These are phyloP conservation scores for Pyricularia pennisetigena DNA, from an alignment of 2,329 filamentous ascomycete genomes.

Conservation along the genomic window DNA sequence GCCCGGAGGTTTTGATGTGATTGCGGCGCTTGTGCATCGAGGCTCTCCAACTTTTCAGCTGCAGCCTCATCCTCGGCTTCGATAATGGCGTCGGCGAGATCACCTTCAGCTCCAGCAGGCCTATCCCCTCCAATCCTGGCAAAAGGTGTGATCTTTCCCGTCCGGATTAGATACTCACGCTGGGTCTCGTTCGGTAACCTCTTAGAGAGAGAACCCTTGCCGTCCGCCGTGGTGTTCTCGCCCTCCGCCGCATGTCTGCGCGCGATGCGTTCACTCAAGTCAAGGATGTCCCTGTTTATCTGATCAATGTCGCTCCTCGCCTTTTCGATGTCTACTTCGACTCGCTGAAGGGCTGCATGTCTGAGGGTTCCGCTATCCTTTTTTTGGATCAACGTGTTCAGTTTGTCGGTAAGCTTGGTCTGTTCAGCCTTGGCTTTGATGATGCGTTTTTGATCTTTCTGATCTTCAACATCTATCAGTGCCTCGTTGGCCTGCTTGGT, in stretches of 20 bases:
- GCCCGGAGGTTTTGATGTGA: slow-evolving; percentile 66
- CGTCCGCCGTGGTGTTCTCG: slow-evolving; percentile 27
- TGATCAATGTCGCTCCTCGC: slow-evolving; percentile 56
- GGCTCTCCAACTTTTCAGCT: slow-evolving; percentile 35
- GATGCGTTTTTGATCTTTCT: slow-evolving; percentile 52
- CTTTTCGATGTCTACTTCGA: slow-evolving; percentile 53
- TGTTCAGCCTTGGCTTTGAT: slow-evolving; percentile 49
- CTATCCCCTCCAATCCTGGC: slow-evolving; percentile 63
- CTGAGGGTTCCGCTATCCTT: not conserved
- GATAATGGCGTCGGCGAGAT: slow-evolving; percentile 66
- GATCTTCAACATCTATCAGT: slow-evolving; percentile 52
- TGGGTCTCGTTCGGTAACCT: slow-evolving; percentile 71
- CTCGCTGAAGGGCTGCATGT: slow-evolving; percentile 21
- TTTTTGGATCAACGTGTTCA: not conserved
- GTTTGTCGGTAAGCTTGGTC: slow-evolving; percentile 35
- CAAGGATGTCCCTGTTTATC: slow-evolving; percentile 62
- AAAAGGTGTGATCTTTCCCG: slow-evolving; percentile 96
- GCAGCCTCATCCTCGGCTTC: slow-evolving; percentile 71
- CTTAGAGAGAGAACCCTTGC: slow-evolving; percentile 26
- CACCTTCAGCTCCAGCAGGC: slow-evolving; percentile 51
- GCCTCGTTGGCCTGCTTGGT: slow-evolving; percentile 49
- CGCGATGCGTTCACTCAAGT: slow-evolving; percentile 74
- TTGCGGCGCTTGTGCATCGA: slow-evolving; percentile 35
- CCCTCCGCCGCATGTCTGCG: slow-evolving; percentile 53
- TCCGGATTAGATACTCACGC: slow-evolving; percentile 84